Evolutionary conservation across 2,329 filamentous ascomycete species (phyloP).

Genomic region (Xylaria sp.): DNA sequence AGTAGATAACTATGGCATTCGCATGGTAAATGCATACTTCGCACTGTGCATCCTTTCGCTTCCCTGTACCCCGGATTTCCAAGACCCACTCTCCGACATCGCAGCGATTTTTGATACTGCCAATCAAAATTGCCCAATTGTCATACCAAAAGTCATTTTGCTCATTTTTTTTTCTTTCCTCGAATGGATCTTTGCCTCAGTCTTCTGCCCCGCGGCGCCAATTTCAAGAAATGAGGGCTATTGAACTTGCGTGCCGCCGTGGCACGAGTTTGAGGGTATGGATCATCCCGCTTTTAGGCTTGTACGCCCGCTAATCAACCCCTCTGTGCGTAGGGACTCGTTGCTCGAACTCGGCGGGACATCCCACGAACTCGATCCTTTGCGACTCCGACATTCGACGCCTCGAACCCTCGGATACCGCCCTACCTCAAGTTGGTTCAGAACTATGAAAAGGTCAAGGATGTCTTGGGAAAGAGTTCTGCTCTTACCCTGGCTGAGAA

Average conservation of each 20-base stretch:
- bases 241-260: conserved; percentile 36
- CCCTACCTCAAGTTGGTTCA: conserved; percentile 69
- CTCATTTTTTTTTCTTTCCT: conserved; percentile 18
- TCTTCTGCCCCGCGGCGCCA: conserved; percentile 36
- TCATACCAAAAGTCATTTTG: conserved; percentile 12
- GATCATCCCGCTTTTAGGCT: not conserved
- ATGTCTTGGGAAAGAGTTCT: conserved; percentile 55
- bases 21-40: not conserved
- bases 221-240: conserved; percentile 37
- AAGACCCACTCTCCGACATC: conserved; percentile 19
- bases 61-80: conserved; percentile 20
- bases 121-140: conserved; percentile 33
- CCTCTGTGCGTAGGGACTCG: conserved; percentile 28
- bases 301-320: conserved; percentile 2
- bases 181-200: conserved; percentile 8
- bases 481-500: conserved; percentile 91
- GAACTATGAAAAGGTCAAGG: conserved; percentile 62
- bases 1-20: no score
- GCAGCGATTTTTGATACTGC: conserved; percentile 18
- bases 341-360: conserved; percentile 28
- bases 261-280: conserved; percentile 37
- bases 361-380: conserved; percentile 34
- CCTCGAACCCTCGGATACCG: conserved; percentile 57
- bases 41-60: not conserved
- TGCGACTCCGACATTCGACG: conserved; percentile 38